Evolutionary conservation across 2,329 filamentous ascomycete genomes (phyloP).

Genomic region (Lomentospora prolificans): DNA sequence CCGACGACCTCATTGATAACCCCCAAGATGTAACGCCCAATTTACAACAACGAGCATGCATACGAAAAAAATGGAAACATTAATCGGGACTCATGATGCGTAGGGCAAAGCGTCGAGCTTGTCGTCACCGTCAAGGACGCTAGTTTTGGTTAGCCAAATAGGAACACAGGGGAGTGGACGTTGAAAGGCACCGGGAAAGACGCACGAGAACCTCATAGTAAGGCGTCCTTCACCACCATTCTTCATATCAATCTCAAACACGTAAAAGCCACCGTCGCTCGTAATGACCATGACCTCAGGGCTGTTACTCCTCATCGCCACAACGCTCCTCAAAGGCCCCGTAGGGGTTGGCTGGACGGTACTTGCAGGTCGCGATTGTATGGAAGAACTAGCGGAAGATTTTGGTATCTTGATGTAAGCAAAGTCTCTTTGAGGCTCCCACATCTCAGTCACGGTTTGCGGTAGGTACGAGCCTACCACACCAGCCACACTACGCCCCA

Average conservation of each 20-base stretch:
- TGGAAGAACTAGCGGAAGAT: conserved; percentile 17
- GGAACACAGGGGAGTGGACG: not conserved
- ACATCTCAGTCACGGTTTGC: conserved; percentile 91
- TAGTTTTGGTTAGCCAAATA: conserved; percentile 16
- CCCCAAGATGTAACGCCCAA: no score
- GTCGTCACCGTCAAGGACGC: conserved; percentile 45
- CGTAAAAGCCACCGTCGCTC: conserved; percentile 87
- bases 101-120: conserved; percentile 41
- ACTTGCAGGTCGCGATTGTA: conserved; percentile 12
- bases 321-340: conserved; percentile 69
- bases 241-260: conserved; percentile 92
- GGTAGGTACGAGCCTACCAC: conserved; percentile 88
- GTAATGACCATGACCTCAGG: conserved; percentile 98
- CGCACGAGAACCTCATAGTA: conserved; percentile 62
- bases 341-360: conserved; percentile 17
- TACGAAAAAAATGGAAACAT: not conserved
- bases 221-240: conserved; percentile 87
- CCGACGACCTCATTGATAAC: no score
- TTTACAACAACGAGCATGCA: no score
- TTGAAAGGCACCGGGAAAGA: not conserved
- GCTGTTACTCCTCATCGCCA: conserved; percentile 89
- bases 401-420: conserved; percentile 92
- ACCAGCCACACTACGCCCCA: conserved; percentile 78
- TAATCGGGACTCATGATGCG: conserved; percentile 19
- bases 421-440: conserved; percentile 91